Conservation (phyloP, 2,329 filamentous ascomycete genomes). For the Colletotrichum liaoningense region DNA sequence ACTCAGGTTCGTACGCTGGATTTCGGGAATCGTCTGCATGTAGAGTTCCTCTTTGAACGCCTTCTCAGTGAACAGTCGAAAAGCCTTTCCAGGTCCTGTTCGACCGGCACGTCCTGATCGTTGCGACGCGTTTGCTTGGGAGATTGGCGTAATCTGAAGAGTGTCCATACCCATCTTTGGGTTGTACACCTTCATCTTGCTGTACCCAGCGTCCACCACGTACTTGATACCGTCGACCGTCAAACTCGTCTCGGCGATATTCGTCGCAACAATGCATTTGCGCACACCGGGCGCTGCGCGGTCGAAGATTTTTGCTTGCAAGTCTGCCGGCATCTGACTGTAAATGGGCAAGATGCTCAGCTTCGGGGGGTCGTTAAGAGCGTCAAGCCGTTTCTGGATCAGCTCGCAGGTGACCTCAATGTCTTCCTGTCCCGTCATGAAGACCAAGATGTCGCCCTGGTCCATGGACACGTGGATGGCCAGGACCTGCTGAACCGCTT, state of each 20-base stretch:
- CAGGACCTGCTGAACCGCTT: conserved; percentile 94
- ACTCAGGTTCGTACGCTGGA: conserved; percentile 94
- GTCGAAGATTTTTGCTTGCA: conserved; percentile 98
- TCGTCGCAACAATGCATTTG: conserved; percentile 98
- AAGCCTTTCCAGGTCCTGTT: conserved; percentile 95
- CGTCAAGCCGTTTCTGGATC: conserved; percentile 85
- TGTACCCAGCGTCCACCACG: conserved; percentile 95
- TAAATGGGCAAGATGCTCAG: conserved; percentile 97
- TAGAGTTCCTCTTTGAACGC: conserved; percentile 98
- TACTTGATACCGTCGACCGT: conserved; percentile 99
- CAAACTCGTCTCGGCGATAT: conserved; percentile 97
- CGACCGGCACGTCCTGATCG: conserved; percentile 92
- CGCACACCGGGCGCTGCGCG: conserved; percentile 88
- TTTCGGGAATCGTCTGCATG: conserved; percentile 96
- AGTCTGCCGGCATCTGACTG: conserved; percentile 98
- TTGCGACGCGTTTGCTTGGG: conserved; percentile 94
- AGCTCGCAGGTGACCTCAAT: conserved; percentile 97
- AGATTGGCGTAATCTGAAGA: conserved; percentile 96
- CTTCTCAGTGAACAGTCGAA: conserved; percentile 92
- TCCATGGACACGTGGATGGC: conserved; percentile 97
- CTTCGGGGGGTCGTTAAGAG: conserved; percentile 94
- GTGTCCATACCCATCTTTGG: conserved; percentile 99
- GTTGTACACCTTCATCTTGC: conserved; percentile 98
- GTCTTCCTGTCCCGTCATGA: conserved; percentile 99
- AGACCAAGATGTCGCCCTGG: conserved; percentile 92